Percentiles rank a stretch among this genome's conserved stretches.
These are phyloP conservation scores for Hygrophorus russula DNA, from an alignment of 768 basidiomycete genomes.

Conservation along the genomic window DNA sequence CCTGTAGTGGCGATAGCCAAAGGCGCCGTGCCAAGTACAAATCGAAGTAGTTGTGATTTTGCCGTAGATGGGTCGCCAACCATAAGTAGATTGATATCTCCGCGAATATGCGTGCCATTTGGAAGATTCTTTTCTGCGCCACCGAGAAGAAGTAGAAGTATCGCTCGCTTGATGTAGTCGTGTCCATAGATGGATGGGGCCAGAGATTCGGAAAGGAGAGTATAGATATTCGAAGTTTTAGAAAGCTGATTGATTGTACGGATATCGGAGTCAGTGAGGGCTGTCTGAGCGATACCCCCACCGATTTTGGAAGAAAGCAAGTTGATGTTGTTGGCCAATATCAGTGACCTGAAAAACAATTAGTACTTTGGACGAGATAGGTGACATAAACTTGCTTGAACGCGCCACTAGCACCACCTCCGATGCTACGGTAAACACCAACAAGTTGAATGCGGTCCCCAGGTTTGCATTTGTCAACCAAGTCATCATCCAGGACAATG, in stretches of 20 bases:
- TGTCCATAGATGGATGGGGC: conserved; percentile 97
- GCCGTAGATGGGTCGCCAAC: conserved; percentile 99
- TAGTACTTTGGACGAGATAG: conserved; percentile 6
- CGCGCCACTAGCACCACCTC: conserved; percentile 82
- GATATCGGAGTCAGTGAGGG: conserved; percentile 88
- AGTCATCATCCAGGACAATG: conserved; percentile 89
- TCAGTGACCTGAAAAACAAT: conserved; percentile 55
- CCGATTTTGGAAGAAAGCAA: conserved; percentile 90
- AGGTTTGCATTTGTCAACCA: conserved; percentile 96
- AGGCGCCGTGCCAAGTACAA: conserved; percentile 92
- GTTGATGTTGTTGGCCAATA: conserved; percentile 92
- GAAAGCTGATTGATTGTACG: conserved; percentile 91
- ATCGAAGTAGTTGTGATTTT: conserved; percentile 91
- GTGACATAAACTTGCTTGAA: conserved; percentile 64
- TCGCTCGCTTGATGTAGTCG: conserved; percentile 90
- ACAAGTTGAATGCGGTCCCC: conserved; percentile 97
- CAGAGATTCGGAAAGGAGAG: conserved; percentile 83
- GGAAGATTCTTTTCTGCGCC: conserved; percentile 96
- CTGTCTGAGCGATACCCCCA: conserved; percentile 88
- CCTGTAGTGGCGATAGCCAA: conserved; percentile 98
- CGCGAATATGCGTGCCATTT: conserved; percentile 97
- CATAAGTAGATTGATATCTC: conserved; percentile 99
- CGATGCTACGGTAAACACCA: conserved; percentile 88
- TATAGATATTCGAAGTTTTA: conserved; percentile 80
- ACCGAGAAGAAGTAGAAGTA: conserved; percentile 86